Percentiles rank a stretch among this genome's conserved stretches.
Evolutionary conservation across 208 protist genomes (phyloP).

Genomic region (Leishmania guyanensis): DNA sequence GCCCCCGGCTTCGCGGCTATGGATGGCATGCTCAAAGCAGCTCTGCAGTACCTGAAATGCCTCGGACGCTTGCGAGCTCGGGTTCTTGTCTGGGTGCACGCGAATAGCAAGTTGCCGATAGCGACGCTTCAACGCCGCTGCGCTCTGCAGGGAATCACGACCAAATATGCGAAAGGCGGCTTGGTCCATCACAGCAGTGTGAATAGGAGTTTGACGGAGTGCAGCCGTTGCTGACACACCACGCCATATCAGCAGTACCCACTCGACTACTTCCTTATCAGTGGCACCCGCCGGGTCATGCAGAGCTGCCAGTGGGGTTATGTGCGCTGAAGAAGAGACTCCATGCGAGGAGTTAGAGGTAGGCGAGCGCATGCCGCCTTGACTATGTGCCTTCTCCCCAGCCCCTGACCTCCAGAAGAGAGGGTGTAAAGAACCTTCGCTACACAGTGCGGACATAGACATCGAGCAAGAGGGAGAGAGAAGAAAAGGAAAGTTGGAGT

Average conservation of each 20-base stretch:
- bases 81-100: constrained; percentile 88
- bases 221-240: constrained; percentile 1
- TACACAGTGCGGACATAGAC: not conserved
- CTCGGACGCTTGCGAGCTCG: constrained; percentile 31
- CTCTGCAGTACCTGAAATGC: constrained; percentile 70
- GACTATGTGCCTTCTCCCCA: not conserved
- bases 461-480: not conserved
- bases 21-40: constrained; percentile 38
- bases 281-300: not conserved
- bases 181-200: not conserved
- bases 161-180: not conserved
- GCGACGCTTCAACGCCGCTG: constrained; percentile 46
- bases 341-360: not conserved
- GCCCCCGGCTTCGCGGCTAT: not conserved
- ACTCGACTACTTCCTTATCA: constrained; percentile 6
- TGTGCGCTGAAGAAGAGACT: not conserved
- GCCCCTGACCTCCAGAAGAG: not conserved
- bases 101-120: constrained; percentile 69
- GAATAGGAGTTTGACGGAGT: not conserved
- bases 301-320: not conserved
- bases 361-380: constrained; percentile 1
- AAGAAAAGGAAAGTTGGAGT: not conserved
- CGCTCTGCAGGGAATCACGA: not conserved
- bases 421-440: not conserved
- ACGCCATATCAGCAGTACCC: constrained; percentile 8